Percentiles rank a stretch among this genome's conserved stretches.
Evolutionary conservation across 2,329 filamentous ascomycete genomes (phyloP).

Genomic region (Penicillium sp.): DNA sequence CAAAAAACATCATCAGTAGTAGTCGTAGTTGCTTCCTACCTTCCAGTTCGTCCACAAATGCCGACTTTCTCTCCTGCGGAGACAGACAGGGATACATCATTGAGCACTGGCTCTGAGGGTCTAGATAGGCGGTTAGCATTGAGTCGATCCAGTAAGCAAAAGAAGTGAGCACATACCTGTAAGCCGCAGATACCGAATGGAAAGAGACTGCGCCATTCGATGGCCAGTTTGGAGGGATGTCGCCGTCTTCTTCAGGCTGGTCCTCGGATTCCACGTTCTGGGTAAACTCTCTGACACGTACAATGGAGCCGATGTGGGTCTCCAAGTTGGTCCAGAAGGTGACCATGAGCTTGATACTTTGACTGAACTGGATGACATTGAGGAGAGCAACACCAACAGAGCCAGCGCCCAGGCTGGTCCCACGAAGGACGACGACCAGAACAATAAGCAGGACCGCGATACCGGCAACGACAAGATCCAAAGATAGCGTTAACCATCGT

Average conservation of each 20-base stretch:
- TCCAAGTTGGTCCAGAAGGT: slow-evolving; percentile 60
- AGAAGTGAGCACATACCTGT: slow-evolving; percentile 35
- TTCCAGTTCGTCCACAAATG: slow-evolving; percentile 46
- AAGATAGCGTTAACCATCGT: slow-evolving; percentile 57
- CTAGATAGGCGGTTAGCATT: slow-evolving; percentile 21
- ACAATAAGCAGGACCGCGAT: slow-evolving; percentile 54
- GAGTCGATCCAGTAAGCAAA: background rate
- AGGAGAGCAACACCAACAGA: slow-evolving; percentile 57
- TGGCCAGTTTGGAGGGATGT: slow-evolving; percentile 47
- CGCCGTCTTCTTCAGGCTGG: slow-evolving; percentile 41
- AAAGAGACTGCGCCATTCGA: slow-evolving; percentile 47
- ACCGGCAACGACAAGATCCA: slow-evolving; percentile 54
- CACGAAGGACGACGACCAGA: slow-evolving; percentile 50
- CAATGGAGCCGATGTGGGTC: slow-evolving; percentile 60
- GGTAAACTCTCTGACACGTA: slow-evolving; percentile 57
- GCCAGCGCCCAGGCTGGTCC: slow-evolving; percentile 47
- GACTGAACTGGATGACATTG: slow-evolving; percentile 57
- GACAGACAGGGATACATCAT: slow-evolving; percentile 52
- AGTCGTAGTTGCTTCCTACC: slow-evolving; percentile 23
- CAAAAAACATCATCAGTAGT: background rate
- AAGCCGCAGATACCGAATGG: slow-evolving; percentile 48
- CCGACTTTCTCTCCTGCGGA: slow-evolving; percentile 44
- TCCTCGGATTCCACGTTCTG: slow-evolving; percentile 50
- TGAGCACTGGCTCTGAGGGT: slow-evolving; percentile 43
- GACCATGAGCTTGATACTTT: slow-evolving; percentile 54